Percentiles rank a stretch among this genome's conserved stretches.
phyloP scores from a whole-genome alignment of 495 filamentous ascomycete genomes.

The Chaetomium cochliodes region DNA sequence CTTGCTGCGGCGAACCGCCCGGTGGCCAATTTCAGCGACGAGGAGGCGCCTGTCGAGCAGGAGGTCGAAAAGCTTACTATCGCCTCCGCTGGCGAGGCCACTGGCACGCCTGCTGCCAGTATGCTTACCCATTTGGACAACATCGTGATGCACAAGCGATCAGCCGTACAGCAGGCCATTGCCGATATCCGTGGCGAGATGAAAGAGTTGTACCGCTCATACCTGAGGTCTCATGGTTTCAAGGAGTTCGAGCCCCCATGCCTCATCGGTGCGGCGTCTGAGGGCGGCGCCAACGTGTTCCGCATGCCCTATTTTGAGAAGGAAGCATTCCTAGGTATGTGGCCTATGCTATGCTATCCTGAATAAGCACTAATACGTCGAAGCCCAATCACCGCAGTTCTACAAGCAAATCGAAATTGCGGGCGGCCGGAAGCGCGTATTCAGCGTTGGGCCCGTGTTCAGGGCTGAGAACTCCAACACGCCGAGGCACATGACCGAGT shows the following conservation, averaged over 20 bases:
- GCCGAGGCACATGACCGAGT: constrained; percentile 94
- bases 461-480: constrained; percentile 96
- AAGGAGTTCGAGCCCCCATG: constrained; percentile 88
- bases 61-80: constrained; percentile 55
- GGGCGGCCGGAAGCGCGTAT: constrained; percentile 85
- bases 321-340: constrained; percentile 71
- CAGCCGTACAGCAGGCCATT: constrained; percentile 84
- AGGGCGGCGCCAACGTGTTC: constrained; percentile 93
- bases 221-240: constrained; percentile 72
- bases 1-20: constrained; percentile 67
- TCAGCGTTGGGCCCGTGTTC: constrained; percentile 85
- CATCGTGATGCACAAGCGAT: constrained; percentile 85
- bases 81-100: constrained; percentile 30
- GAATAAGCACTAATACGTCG: neutral
- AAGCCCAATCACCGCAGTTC: constrained; percentile 65
- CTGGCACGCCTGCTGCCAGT: constrained; percentile 66
- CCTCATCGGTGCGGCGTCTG: constrained; percentile 84
- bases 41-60: constrained; percentile 59
- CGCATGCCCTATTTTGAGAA: constrained; percentile 86
- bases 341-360: constrained; percentile 25
- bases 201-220: constrained; percentile 74
- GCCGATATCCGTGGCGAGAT: constrained; percentile 75
- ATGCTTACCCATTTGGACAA: constrained; percentile 80
- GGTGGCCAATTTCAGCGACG: constrained; percentile 62
- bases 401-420: constrained; percentile 97